A percentile compares a stretch with the other conserved stretches of the same genome.
phyloP scores from a whole-genome alignment of 1,139 yeast species.

The Candida smagusa region DNA sequence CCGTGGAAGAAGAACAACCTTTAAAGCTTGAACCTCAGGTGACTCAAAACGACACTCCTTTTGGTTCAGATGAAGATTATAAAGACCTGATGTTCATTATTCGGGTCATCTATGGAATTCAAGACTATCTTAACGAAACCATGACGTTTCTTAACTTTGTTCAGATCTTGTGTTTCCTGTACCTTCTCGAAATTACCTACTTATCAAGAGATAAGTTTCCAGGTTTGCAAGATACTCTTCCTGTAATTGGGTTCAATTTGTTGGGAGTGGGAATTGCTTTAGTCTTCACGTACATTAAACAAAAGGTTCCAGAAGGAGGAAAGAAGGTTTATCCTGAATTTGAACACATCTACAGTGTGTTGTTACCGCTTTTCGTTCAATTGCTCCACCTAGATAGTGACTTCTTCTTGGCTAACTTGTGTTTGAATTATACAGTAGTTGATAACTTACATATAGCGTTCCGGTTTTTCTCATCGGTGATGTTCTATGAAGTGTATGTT shows the following conservation, averaged over 20 bases:
- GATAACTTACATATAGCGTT: constrained; percentile 31
- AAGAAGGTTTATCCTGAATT: constrained; percentile 32
- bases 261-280: constrained; percentile 32
- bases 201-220: constrained; percentile 17
- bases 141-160: constrained; percentile 29
- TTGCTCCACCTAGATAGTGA: constrained; percentile 19
- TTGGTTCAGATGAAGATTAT: constrained; percentile 8
- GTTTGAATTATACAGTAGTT: constrained; percentile 36
- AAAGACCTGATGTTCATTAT: constrained; percentile 9
- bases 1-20: background rate
- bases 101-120: constrained; percentile 25
- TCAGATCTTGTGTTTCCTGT: constrained; percentile 33
- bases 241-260: constrained; percentile 32
- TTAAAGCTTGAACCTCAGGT: background rate
- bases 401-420: constrained; percentile 31
- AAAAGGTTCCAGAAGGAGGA: constrained; percentile 13
- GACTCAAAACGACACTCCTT: too few relatives aligned
- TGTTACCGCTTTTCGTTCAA: constrained; percentile 29
- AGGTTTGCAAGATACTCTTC: constrained; percentile 17
- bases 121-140: constrained; percentile 39
- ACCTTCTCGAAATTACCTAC: constrained; percentile 31
- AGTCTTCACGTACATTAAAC: constrained; percentile 25
- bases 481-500: constrained; percentile 31
- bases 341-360: constrained; percentile 32
- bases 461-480: constrained; percentile 26